These are phyloP conservation scores for Nothopassalora personata DNA, from an alignment of 2,329 filamentous ascomycete genomes.

Conservation along the genomic window DNA sequence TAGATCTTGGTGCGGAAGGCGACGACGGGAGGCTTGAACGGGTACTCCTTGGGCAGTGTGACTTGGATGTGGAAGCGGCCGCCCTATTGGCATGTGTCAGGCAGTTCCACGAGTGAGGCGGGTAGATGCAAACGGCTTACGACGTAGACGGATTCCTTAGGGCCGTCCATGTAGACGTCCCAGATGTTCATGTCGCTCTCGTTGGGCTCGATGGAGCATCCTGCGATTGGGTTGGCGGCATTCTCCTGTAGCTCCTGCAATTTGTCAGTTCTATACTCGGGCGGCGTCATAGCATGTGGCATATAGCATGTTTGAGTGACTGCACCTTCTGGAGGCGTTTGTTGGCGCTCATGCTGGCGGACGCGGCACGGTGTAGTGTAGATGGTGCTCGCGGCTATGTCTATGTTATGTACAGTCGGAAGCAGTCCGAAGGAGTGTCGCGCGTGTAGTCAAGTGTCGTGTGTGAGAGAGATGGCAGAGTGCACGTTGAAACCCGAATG, in stretches of 20 bases:
- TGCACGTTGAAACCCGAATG: too few relatives aligned
- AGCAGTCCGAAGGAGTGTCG: neutral
- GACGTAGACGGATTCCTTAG: conserved; percentile 58
- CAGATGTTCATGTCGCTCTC: conserved; percentile 64
- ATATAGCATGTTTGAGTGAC: neutral
- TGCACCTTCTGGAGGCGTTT: conserved; percentile 44
- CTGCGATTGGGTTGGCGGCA: conserved; percentile 49
- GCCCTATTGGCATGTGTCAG: conserved; percentile 42
- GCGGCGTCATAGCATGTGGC: neutral
- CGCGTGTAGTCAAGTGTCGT: conserved; percentile 2
- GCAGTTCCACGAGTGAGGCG: neutral
- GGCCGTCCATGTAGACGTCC: conserved; percentile 63
- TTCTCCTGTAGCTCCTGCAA: conserved; percentile 58
- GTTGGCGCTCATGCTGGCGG: conserved; percentile 30
- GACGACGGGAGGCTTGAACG: conserved; percentile 79
- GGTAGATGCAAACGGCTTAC: conserved; percentile 41
- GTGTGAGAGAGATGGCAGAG: too few relatives aligned
- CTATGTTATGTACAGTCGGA: neutral
- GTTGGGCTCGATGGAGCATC: conserved; percentile 53
- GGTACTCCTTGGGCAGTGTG: conserved; percentile 72
- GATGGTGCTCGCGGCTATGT: neutral
- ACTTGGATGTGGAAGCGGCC: conserved; percentile 71
- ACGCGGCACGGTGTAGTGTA: too few relatives aligned
- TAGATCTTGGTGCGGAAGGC: conserved; percentile 86
- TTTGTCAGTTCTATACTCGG: conserved; percentile 3